Percentiles rank a stretch among this genome's conserved stretches.
These are phyloP conservation scores for Atkinsonella texensis DNA, from an alignment of 2,329 filamentous ascomycete genomes.

Conservation along the genomic window DNA sequence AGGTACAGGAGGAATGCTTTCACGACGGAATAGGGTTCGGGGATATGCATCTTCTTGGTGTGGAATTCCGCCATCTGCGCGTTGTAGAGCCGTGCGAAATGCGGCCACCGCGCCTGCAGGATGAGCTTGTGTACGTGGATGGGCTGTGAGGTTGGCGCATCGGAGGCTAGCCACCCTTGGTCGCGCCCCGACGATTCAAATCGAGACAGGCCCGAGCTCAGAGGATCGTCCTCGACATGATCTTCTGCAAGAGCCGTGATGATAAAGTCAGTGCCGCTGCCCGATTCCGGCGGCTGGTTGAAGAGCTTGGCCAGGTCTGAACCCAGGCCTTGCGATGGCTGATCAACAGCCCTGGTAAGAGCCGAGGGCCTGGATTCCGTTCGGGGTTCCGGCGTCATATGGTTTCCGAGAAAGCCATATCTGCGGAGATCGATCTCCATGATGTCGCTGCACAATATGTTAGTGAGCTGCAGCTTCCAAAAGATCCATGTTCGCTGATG, in stretches of 20 bases:
- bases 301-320: slow-evolving; percentile 79
- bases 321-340: slow-evolving; percentile 59
- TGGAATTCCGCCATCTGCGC: slow-evolving; percentile 97
- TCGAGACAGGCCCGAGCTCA: slow-evolving; percentile 38
- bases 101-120: slow-evolving; percentile 88
- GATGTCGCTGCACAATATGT: slow-evolving; percentile 51
- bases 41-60: slow-evolving; percentile 94
- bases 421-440: slow-evolving; percentile 86
- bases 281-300: slow-evolving; percentile 70
- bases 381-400: slow-evolving; percentile 44
- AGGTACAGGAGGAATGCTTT: slow-evolving; percentile 92
- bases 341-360: slow-evolving; percentile 34
- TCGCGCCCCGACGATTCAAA: slow-evolving; percentile 29
- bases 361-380: slow-evolving; percentile 37
- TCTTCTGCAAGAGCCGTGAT: slow-evolving; percentile 81
- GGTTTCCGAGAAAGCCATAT: slow-evolving; percentile 82
- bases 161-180: slow-evolving; percentile 47
- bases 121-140: slow-evolving; percentile 96
- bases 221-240: slow-evolving; percentile 54
- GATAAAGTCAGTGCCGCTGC: slow-evolving; percentile 80
- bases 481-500: background rate
- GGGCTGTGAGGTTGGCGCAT: slow-evolving; percentile 59
- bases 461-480: background rate
- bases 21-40: slow-evolving; percentile 88
- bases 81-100: slow-evolving; percentile 84